phyloP scores from a whole-genome alignment of 2,329 filamentous ascomycete species.

The Fusarium marasasianum region DNA sequence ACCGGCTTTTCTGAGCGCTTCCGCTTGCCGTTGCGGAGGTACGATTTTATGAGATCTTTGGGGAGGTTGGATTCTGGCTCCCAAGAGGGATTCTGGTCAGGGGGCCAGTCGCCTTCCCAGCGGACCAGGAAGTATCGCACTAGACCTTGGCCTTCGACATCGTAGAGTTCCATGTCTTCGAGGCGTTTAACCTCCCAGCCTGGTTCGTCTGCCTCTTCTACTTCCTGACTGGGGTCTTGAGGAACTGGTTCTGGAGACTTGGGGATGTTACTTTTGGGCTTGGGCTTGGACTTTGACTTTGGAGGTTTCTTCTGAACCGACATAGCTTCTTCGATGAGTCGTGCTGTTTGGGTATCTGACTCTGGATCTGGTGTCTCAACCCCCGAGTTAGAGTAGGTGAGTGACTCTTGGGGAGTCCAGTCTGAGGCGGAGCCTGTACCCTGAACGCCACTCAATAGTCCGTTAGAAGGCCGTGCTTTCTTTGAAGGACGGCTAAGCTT shows the following conservation, averaged over 20 bases:
- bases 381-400: conserved; percentile 8
- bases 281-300: neutral
- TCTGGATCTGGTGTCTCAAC: conserved; percentile 2
- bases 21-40: conserved; percentile 45
- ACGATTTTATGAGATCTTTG: conserved; percentile 52
- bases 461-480: neutral
- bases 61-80: conserved; percentile 64
- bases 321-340: neutral
- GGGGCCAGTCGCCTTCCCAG: conserved; percentile 67
- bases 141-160: conserved; percentile 48
- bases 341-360: neutral
- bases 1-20: neutral
- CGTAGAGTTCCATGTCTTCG: conserved; percentile 52
- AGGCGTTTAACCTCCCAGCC: conserved; percentile 57
- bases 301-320: neutral
- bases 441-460: neutral
- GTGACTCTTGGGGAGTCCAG: neutral
- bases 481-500: neutral
- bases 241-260: neutral
- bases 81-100: conserved; percentile 66
- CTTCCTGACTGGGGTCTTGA: neutral
- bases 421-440: neutral
- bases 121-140: conserved; percentile 61
- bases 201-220: conserved; percentile 33
- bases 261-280: neutral